These are phyloP conservation scores for Neodidymelliopsis sp. DNA, from an alignment of 2,329 filamentous ascomycete genomes.

Conservation along the genomic window DNA sequence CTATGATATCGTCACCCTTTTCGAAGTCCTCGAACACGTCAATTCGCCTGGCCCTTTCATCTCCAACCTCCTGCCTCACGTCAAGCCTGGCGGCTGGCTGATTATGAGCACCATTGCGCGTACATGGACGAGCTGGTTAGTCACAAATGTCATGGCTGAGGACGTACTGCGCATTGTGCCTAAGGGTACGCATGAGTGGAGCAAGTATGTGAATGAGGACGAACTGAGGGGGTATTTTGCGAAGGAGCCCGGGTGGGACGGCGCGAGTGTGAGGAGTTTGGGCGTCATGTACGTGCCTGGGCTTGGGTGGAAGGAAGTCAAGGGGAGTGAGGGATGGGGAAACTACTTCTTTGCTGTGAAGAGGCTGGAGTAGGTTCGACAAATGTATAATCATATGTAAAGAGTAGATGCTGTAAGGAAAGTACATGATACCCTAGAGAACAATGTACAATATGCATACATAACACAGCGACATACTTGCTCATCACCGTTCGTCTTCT, in stretches of 20 bases:
- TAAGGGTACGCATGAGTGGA: constrained; percentile 93
- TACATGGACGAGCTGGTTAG: constrained; percentile 87
- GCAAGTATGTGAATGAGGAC: constrained; percentile 88
- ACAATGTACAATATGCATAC: constrained; percentile 29
- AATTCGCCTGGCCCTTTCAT: constrained; percentile 78
- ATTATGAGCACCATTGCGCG: constrained; percentile 91
- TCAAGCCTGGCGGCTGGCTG: constrained; percentile 92
- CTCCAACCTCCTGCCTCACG: constrained; percentile 72
- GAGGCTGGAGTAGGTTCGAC: constrained; percentile 17
- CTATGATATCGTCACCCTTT: constrained; percentile 85
- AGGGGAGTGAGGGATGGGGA: constrained; percentile 81
- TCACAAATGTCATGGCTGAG: constrained; percentile 92
- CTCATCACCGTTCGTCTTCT: not conserved
- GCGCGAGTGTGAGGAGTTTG: constrained; percentile 66
- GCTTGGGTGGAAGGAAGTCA: constrained; percentile 84
- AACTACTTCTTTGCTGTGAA: constrained; percentile 96
- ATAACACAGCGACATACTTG: constrained; percentile 6
- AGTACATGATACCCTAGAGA: constrained; percentile 34
- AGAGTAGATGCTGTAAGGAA: constrained; percentile 3
- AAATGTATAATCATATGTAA: not conserved
- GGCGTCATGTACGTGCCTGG: constrained; percentile 92
- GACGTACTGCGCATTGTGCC: constrained; percentile 88
- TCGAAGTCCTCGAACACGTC: constrained; percentile 96
- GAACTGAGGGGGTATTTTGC: constrained; percentile 68
- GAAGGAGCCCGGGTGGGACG: constrained; percentile 51